Base-by-base conservation (phyloP, 2,329 filamentous ascomycete genomes). In the Clarireedia hainanense region DNA sequence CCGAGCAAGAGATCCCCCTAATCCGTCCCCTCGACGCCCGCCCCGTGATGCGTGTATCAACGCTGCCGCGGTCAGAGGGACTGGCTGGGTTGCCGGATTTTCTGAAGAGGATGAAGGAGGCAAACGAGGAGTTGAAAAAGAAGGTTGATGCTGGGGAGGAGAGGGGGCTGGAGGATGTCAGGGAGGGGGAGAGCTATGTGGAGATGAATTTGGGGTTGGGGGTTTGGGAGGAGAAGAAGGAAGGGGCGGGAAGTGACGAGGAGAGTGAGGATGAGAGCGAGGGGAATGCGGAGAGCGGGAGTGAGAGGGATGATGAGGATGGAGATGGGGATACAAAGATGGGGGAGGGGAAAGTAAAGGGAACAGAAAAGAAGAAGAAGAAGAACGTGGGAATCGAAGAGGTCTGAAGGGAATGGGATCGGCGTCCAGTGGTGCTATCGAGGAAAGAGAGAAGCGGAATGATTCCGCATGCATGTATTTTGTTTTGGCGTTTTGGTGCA, bases 141-240 rank as follows among this genome's bases (percentile, higher is more conserved):
- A 60, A 61, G 26, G 52, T 55, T 6, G 47, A 48, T 17, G 39
- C 52, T 2, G 63, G 63, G 5, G 58, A 55, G 10, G 42, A 52
- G 15, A 49, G 46, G 6, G 47, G 47, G 1, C 15, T 55, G 9
- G 57, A 42, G 26, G 51, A 59, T 30, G 39, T 56, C 10, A 57
- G 23, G 10, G 46, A 60, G n/a, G 61, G 61, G n/a, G 30, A 59
- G 15, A 56, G 36, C 27, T 58, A 61, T 36, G 48, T 37, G 45
- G 49, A 55, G 34, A 62, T 63, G 60, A 57, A 63, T 30, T 50
- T 61, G 6, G 60, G 60, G 17, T 39, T 62, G 12, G 61, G 58
- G 6, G 60, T 62, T 50, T 50, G 59, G n/a, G 60, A 63, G 37
- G 60, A 62, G 45, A 58, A 57, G 52, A 54, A 30, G 34, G 53